These are phyloP conservation scores for Xenoacremonium recifei DNA, from an alignment of 2,329 filamentous ascomycete species.

Conservation along the genomic window DNA sequence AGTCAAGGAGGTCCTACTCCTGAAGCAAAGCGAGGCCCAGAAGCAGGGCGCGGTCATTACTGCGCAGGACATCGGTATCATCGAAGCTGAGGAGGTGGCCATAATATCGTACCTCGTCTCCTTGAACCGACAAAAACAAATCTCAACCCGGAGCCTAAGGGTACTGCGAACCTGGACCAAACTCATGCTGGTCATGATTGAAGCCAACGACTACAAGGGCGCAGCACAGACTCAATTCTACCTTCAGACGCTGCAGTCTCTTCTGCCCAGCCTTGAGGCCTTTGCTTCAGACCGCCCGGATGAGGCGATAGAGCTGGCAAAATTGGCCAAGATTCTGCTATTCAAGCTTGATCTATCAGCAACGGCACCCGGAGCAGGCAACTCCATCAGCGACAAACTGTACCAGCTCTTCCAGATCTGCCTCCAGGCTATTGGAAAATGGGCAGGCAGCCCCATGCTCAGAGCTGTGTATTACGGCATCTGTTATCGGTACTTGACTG, in stretches of 20 bases:
- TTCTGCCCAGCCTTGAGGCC: conserved; percentile 82
- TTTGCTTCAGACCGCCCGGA: conserved; percentile 67
- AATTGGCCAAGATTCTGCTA: conserved; percentile 70
- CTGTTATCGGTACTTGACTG: conserved; percentile 79
- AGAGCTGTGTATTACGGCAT: conserved; percentile 89
- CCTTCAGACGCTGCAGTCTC: conserved; percentile 80
- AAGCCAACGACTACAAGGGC: conserved; percentile 75
- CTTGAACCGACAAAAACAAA: conserved; percentile 61
- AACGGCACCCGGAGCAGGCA: conserved; percentile 43
- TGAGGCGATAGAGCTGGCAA: conserved; percentile 74
- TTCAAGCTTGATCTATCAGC: conserved; percentile 64
- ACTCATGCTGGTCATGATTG: conserved; percentile 78
- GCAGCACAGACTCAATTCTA: conserved; percentile 74
- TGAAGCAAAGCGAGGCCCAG: conserved; percentile 64
- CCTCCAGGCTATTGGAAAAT: conserved; percentile 73
- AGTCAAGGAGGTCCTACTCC: conserved; percentile 69
- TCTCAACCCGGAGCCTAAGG: conserved; percentile 57
- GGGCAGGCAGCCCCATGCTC: conserved; percentile 67
- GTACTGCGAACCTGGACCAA: conserved; percentile 83
- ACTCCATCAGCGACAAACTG: conserved; percentile 82
- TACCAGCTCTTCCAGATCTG: conserved; percentile 90
- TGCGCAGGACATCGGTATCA: conserved; percentile 45
- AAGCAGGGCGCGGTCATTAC: conserved; percentile 48
- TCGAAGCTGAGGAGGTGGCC: conserved; percentile 59
- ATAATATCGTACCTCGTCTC: conserved; percentile 62